Conservation (phyloP, 495 filamentous ascomycete genomes). For the Staphylotrichum tortipilum region DNA sequence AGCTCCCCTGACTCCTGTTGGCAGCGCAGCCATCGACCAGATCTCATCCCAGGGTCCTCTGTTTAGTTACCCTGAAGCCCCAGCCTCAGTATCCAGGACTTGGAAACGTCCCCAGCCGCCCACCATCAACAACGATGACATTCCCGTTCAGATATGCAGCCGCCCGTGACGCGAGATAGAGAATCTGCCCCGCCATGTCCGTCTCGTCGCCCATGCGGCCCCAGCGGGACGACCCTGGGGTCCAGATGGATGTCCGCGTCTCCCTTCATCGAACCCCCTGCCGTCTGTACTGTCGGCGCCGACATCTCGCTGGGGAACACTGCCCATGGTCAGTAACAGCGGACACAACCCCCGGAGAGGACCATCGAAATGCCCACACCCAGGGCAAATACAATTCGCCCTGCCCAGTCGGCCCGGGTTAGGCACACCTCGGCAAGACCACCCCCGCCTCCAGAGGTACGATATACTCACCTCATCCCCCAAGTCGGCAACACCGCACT, state of each 20-base stretch:
- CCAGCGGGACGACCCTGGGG: constrained; percentile 22
- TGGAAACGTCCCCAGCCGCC: constrained; percentile 46
- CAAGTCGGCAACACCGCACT: constrained; percentile 46
- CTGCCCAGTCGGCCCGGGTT: constrained; percentile 21
- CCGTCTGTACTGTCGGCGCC: constrained; percentile 30
- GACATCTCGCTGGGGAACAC: constrained; percentile 62
- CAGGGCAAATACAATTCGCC: constrained; percentile 59
- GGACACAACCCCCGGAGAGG: neutral
- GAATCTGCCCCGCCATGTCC: constrained; percentile 55
- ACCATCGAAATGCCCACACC: constrained; percentile 39
- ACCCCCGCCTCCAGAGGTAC: no score
- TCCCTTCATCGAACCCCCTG: constrained; percentile 32
- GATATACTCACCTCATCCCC: constrained; percentile 40
- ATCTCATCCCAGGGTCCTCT: no score
- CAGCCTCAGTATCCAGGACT: constrained; percentile 43
- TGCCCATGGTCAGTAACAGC: constrained; percentile 10
- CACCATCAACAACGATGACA: constrained; percentile 52
- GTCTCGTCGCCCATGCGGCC: constrained; percentile 26
- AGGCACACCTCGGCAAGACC: no score
- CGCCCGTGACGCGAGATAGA: constrained; percentile 54
- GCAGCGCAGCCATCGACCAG: no score
- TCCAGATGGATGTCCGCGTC: constrained; percentile 16
- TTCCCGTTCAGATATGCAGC: constrained; percentile 58
- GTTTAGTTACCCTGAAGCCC: no score
- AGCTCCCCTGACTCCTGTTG: no score